Evolutionary conservation across 2,329 filamentous ascomycete genomes (phyloP), one percentile per base, ranked within the genome.

Genomic region (Colletotrichum sp.): DNA sequence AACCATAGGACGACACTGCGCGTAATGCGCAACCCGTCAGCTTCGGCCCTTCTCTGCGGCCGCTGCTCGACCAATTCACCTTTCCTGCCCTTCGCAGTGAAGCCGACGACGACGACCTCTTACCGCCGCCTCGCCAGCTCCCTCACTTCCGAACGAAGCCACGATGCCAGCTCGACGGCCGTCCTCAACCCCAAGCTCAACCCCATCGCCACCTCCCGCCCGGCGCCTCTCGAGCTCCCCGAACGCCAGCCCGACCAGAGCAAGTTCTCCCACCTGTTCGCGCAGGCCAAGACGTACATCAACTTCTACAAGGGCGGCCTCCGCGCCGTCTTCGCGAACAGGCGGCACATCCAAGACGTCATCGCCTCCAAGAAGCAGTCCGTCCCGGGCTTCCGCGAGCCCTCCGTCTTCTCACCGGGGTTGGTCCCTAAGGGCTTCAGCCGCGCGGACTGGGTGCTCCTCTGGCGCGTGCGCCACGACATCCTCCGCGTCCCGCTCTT

Each of bases 261-360:
- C 32, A 81, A 86, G 24, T 82, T 90, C 71, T 84, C 84, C 71
- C 80, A 84, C 49, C 80, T 80, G 21, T 90, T 91, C 81, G 83
- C 85, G 59, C 86, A 93, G 32, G 96, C 95, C 77, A 94, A 94
- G 83, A 92, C 94, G 68, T 98, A 98, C 85, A 84, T 94, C 12
- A 85, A 85, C 44, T 99, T 99, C 90, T 99, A 98, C 92, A 98
- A 97, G 86, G 90, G 92, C 2, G 96, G 96, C 21, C 85, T 98
- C 36, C 92, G 93, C 81, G 92, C 94, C 80, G 92, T 98, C 68
- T 92, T 92, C 83, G 86, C 88, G 75, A 98, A 98, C 79, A 89
- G 90, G 64, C 82, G 86, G 26, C 88, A 89, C 13, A 83, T 93
- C 16, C 84, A 86, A 68, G 84, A 86, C 80, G 88, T 82, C 83